Base-by-base conservation (phyloP, 208 protist species). In the Trypanosoma platydactyli region DNA sequence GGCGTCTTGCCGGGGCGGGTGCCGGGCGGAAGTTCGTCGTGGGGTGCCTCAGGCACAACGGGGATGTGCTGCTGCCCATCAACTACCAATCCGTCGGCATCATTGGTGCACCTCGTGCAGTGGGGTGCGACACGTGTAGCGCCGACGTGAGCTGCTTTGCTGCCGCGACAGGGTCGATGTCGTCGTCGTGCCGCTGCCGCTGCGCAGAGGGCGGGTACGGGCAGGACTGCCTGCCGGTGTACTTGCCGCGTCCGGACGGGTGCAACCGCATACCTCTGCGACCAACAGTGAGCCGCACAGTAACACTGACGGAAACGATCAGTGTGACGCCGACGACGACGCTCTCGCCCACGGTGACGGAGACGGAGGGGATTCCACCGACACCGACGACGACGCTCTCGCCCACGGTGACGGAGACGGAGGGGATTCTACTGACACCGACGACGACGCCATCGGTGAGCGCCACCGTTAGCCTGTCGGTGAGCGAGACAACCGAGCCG, bases 141-240 rank as follows among this genome's bases (percentile, higher is more conserved):
- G n/a, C 33, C 33, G 30, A 44, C 25, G 50, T 66, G 60, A 52
- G 29, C 25, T 66, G 60, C 46, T 66, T 66, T 33, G 44, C 45
- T 27, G 20, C 44, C 11, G 35, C 38, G 24, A 66, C 60, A 11
- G 54, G 16, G 42, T 16, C 29, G 38, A 18, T 57, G 45, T 66
- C 44, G 22, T 18, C 42, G 11, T 16, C 11, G 15, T 64, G 59
- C 49, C 9, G 30, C 15, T 64, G 59, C 40, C 1, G 9, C 59
- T 64, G 59, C 41, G 24, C n/a, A 5, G 20, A 24, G 30, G 42
- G 59, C 13, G 59, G 5, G 33, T 64, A 62, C 33, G 57, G 29
- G 22, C 24, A 25, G 4, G 27, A 45, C 4, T 62, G 57, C 18
- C 57, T 62, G 33, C 57, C 57, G 18, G 57, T 62, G 2, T 48